Base-by-base conservation (phyloP, 202 grass and related monocot genomes). In the Digitaria exilis region DNA sequence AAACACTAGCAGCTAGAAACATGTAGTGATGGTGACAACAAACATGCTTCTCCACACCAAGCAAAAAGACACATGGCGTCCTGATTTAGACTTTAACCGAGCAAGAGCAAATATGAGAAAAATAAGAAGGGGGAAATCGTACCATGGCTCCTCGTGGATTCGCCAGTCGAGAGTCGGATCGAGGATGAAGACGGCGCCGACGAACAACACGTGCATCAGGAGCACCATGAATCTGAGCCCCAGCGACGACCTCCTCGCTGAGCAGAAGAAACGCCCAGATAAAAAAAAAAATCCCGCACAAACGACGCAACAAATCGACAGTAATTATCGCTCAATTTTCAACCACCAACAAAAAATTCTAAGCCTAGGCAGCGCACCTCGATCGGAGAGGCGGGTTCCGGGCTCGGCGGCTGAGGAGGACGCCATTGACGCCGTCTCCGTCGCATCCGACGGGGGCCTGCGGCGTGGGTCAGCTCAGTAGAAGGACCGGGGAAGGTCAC, bases 161-260 rank as follows among this genome's bases (percentile, higher is more conserved):
- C 75, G 87, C 82, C 85, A 80, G 35, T 84, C 85, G 62, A 94
- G 88, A 76, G 80, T 68, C 48, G 84, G 72, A 82, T 99, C 89
- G 50, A 96, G 83, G 59, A 89, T 34, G 80, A 99, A 99, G 76
- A 96, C 43, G 69, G 58, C 83, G 10, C 96, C 89, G 35, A 99
- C 91, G 82, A 94, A 94, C 11, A 94, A 13, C 50, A 77, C 87
- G 85, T 99, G 96, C 89, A 96, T 78, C 74, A 96, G 48, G 19
- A 99, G 83, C 81, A 99, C 81, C 77, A 90, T 65, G 28, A 82
- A 52, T 80, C 86, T 92, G 85, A 94, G 57, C 4, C 91, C 82
- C 81, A 90, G 85, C 59, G 90, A 72, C 15, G 91, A 92, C 76
- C 88, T 90, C 85, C 55, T 94, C 80, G 86, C 96, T 99, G 91